Evolutionary conservation across 2,329 filamentous ascomycete species (phyloP), one percentile per base, ranked within the genome.

Genomic region (Claviceps humidiphila): DNA sequence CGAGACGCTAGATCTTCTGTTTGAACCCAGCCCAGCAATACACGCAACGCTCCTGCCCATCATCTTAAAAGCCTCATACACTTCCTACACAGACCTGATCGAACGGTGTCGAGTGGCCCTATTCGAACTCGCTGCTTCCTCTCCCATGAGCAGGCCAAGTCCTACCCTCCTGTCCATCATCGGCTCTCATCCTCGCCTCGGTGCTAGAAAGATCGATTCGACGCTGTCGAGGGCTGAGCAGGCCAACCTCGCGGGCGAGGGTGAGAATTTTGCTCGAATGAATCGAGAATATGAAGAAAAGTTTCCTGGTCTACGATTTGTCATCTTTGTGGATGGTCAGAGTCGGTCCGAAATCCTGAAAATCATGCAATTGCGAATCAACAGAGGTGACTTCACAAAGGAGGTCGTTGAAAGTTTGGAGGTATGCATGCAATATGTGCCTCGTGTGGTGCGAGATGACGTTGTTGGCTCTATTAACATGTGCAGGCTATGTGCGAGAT

Each of bases 241-340:
- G 68, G 85, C 85, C 17, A 82, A 86, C 61, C 68, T 96, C 55
- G 78, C 84, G 52, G 75, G 72, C 0, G 72, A 72, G n/a, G 72
- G 70, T 17, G 77, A 79, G 46, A 81, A 86, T 61, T 68, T 95
- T 55, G 74, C 71, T 6, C 64, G 62, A 34, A 67, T 95, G 60
- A 96, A 96, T 63, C 68, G 67, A 11, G 80, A 87, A 66, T 96
- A 95, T 64, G 90, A 95, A 66, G 71, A 71, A n/a, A 75, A 61
- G 52, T 95, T 91, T 66, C 88, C 89, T 0, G 88, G 90, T 0
- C 66, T 96, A 63, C 76, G 85, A 68, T 96, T 94, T 72, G 88
- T 95, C 63, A 87, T 91, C 17, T 96, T 95, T 65, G 91, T 96
- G 52, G 90, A 95, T 64, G 89, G 88, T 0, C 77, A 90, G 47